A percentile compares a stretch with the other conserved stretches of the same genome.
Conservation (phyloP, 805 yeast species). For the Lachancea fermentati region DNA sequence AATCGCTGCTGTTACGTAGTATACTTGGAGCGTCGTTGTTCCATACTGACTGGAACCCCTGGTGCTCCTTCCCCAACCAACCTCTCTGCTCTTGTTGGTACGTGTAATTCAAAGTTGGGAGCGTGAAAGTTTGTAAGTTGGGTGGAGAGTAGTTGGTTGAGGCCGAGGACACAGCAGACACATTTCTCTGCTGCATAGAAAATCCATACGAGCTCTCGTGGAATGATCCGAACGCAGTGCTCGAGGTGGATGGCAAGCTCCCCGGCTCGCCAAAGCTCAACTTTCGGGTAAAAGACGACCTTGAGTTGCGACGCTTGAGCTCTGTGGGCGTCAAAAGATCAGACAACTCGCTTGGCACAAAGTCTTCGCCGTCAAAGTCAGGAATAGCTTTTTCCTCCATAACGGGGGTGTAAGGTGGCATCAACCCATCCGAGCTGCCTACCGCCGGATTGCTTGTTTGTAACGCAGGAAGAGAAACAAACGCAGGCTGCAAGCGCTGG, state of each 20-base stretch:
- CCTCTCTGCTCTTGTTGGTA: slow-evolving; percentile 6
- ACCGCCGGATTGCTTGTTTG: neutral
- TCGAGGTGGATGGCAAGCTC: slow-evolving; percentile 4
- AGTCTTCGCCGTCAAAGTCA: slow-evolving; percentile 52
- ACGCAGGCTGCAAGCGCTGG: neutral
- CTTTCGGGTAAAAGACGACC: slow-evolving; percentile 33
- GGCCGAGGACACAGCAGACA: slow-evolving; percentile 11
- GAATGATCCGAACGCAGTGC: neutral
- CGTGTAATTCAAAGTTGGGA: slow-evolving; percentile 4
- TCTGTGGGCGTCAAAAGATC: slow-evolving; percentile 82
- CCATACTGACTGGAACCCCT: neutral
- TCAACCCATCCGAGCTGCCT: neutral
- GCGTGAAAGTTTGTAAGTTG: neutral
- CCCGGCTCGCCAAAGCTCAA: slow-evolving; percentile 4
- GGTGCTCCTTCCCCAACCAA: neutral
- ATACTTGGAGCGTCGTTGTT: neutral
- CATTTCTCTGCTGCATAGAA: slow-evolving; percentile 8
- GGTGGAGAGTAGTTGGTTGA: slow-evolving; percentile 12
- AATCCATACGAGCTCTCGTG: neutral
- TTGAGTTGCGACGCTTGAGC: slow-evolving; percentile 59
- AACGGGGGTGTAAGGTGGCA: neutral
- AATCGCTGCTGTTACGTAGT: neutral
- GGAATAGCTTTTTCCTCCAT: slow-evolving; percentile 2
- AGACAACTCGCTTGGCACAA: slow-evolving; percentile 74
- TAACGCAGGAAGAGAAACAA: neutral